Conservation (phyloP, 495 filamentous ascomycete species). For the Penicillium herquei region DNA sequence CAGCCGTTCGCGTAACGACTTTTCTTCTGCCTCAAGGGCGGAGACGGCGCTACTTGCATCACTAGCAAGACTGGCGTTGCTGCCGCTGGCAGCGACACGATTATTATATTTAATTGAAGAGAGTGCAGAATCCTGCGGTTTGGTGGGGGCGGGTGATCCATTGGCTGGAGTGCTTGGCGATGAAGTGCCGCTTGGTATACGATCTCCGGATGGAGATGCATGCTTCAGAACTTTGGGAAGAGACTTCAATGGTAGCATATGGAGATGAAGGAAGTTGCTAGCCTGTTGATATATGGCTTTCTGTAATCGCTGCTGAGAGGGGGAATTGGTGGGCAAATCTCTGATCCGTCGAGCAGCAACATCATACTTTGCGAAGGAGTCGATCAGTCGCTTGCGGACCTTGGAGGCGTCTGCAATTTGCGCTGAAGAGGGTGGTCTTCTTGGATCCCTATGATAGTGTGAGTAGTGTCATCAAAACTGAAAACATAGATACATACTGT, state of each 20-base stretch:
- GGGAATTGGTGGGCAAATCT: slow-evolving; percentile 68
- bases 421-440: slow-evolving; percentile 67
- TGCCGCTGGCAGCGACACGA: slow-evolving; percentile 48
- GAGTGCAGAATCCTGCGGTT: slow-evolving; percentile 48
- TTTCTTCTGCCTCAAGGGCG: slow-evolving; percentile 81
- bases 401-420: slow-evolving; percentile 88
- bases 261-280: slow-evolving; percentile 79
- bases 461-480: not conserved
- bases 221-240: slow-evolving; percentile 81
- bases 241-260: slow-evolving; percentile 89
- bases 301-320: slow-evolving; percentile 74
- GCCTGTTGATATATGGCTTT: slow-evolving; percentile 82
- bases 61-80: slow-evolving; percentile 52
- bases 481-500: slow-evolving; percentile 44
- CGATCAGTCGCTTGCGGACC: slow-evolving; percentile 85
- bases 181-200: slow-evolving; percentile 27
- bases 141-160: slow-evolving; percentile 26
- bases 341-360: slow-evolving; percentile 78
- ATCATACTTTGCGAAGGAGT: slow-evolving; percentile 89
- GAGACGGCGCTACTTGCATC: slow-evolving; percentile 66
- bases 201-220: slow-evolving; percentile 47
- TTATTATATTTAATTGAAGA: slow-evolving; percentile 59
- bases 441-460: slow-evolving; percentile 53
- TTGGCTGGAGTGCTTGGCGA: slow-evolving; percentile 33
- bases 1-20: slow-evolving; percentile 74